Conservation (phyloP, 306 rosid species). For the Boehmeria nivea region DNA sequence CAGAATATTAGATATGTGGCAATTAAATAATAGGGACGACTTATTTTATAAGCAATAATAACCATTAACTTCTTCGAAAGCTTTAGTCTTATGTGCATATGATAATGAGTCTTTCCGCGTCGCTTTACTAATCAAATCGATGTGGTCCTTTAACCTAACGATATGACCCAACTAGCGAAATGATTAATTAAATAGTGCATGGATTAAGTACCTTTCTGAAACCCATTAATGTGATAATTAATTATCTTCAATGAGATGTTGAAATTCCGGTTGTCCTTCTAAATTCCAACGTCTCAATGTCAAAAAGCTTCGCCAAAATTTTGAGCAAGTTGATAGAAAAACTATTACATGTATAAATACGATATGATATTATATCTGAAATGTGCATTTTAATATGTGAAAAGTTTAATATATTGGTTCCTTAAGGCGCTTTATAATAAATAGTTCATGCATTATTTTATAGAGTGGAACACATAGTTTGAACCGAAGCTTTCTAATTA, state of each 20-base stretch:
- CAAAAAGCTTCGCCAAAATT: not conserved
- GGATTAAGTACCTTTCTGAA: not conserved
- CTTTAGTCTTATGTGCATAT: not conserved
- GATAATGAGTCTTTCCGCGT: not conserved
- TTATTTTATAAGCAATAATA: not conserved
- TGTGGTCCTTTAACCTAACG: conserved; percentile 8
- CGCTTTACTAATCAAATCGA: not conserved
- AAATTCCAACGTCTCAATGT: not conserved
- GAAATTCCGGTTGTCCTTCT: not conserved
- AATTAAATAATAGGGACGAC: not conserved
- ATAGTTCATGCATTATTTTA: no score
- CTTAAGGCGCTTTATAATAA: no score
- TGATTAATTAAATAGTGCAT: not conserved
- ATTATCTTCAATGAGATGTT: not conserved
- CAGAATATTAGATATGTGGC: no score
- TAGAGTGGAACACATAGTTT: no score
- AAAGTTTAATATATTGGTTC: no score
- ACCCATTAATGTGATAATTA: not conserved
- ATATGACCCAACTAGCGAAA: not conserved
- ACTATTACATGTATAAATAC: no score
- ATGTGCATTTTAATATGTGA: no score
- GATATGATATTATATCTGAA: no score
- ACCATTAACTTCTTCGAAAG: not conserved
- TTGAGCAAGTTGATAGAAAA: not conserved
- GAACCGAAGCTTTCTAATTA: no score